Conservation (phyloP, 129 eudicot genomes). For the Kitagawia praeruptora region DNA sequence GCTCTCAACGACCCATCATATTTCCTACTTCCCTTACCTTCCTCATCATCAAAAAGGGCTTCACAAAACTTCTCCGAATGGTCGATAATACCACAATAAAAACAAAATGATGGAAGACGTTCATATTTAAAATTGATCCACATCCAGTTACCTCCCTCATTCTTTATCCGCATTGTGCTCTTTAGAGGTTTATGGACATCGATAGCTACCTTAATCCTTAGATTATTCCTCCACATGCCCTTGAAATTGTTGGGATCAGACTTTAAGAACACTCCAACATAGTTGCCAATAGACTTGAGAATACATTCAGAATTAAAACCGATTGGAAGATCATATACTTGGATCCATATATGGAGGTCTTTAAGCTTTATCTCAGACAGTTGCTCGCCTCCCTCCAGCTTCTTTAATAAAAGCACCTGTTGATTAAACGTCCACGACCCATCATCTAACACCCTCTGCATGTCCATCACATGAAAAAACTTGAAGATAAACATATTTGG, state of each 20-base stretch:
- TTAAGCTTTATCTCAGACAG: background rate
- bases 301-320: background rate
- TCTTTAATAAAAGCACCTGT: too few relatives aligned
- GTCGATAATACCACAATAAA: background rate
- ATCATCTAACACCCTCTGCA: background rate
- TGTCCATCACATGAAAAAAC: background rate
- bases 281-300: background rate
- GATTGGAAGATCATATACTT: background rate
- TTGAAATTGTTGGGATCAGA: background rate
- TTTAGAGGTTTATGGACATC: background rate
- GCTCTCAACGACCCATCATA: background rate
- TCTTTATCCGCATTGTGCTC: background rate
- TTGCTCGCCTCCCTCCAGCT: background rate
- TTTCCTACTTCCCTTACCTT: background rate
- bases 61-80: background rate
- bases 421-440: too few relatives aligned
- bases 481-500: background rate
- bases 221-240: background rate
- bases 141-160: background rate
- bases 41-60: background rate
- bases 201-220: background rate
- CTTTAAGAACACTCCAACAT: background rate
- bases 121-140: background rate
- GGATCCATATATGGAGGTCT: background rate
- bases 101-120: background rate